Conservation (phyloP, 2,329 filamentous ascomycete species). For the Massarina eburnea region DNA sequence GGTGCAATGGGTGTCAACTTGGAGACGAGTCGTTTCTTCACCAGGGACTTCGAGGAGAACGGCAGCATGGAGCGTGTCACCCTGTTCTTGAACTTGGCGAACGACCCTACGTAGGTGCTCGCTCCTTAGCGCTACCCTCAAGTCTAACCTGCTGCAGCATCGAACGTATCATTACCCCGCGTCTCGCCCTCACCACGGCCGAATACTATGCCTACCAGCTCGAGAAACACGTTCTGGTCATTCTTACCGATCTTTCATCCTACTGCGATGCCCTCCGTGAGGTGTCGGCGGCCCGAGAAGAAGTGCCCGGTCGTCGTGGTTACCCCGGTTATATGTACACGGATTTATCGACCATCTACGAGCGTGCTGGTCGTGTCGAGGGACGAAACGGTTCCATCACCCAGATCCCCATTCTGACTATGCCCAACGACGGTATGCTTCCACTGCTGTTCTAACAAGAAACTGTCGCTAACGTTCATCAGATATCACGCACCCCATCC, state of each 20-base stretch:
- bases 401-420: constrained; percentile 97
- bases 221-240: constrained; percentile 99
- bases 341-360: constrained; percentile 99
- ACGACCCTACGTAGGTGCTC: constrained; percentile 84
- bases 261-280: constrained; percentile 99
- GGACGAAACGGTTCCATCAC: constrained; percentile 98
- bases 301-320: constrained; percentile 98
- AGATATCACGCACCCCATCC: constrained; percentile 98
- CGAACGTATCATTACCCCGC: constrained; percentile 99
- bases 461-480: constrained; percentile 14
- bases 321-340: constrained; percentile 99
- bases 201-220: constrained; percentile 99
- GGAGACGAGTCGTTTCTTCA: constrained; percentile 98
- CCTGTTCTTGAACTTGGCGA: constrained; percentile 97
- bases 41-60: constrained; percentile 97
- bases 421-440: constrained; percentile 87
- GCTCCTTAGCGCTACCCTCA: constrained; percentile 1
- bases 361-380: constrained; percentile 95
- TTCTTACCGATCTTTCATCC: constrained; percentile 94
- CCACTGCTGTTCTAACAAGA: neutral
- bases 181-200: constrained; percentile 94
- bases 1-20: constrained; percentile 99
- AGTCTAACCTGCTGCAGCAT: constrained; percentile 61
- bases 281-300: constrained; percentile 95
- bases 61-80: constrained; percentile 97